Conservation (phyloP, 2,329 filamentous ascomycete species). For the Colletotrichum filicis region DNA sequence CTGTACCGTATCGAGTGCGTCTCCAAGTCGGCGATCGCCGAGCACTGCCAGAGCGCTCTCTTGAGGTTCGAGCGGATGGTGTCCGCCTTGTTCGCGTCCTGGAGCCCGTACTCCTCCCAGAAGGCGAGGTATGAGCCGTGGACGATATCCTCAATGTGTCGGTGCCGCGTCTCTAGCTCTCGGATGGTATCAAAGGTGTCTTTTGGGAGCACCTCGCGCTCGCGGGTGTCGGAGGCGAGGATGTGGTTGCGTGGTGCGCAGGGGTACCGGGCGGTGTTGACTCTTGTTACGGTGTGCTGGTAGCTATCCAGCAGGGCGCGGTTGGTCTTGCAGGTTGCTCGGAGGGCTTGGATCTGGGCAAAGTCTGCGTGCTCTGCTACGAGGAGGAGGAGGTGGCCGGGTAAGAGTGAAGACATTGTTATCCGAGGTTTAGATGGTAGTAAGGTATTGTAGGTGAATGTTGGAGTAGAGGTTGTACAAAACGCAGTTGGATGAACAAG, state of each 20-base stretch:
- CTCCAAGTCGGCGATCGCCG: conserved; percentile 31
- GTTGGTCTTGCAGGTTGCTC: conserved; percentile 25
- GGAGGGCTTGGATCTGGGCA: conserved; percentile 25
- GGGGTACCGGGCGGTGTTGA: conserved; percentile 18
- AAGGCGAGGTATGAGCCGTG: conserved; percentile 24
- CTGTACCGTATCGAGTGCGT: conserved; percentile 30
- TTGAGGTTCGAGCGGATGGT: conserved; percentile 7
- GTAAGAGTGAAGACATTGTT: conserved; percentile 27
- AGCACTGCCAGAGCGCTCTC: conserved; percentile 32
- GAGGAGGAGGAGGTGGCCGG: conserved; percentile 27
- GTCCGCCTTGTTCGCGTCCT: conserved; percentile 12
- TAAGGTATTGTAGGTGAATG: neutral
- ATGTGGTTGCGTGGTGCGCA: conserved; percentile 23
- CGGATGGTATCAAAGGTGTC: conserved; percentile 25
- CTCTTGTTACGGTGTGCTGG: conserved; percentile 29
- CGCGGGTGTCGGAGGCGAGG: conserved; percentile 31
- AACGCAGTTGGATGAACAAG: neutral
- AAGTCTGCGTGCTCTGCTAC: conserved; percentile 24
- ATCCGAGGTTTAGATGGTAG: conserved; percentile 2
- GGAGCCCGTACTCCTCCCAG: conserved; percentile 28
- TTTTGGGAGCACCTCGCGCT: conserved; percentile 22
- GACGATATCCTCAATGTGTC: conserved; percentile 28
- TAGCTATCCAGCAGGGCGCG: conserved; percentile 30
- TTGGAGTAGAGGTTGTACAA: no score
- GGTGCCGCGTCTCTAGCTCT: conserved; percentile 32